Evolutionary conservation across 192 early-diverging fungal species (phyloP), one percentile per base, ranked within the genome.

Genomic region (Gigaspora rosea): DNA sequence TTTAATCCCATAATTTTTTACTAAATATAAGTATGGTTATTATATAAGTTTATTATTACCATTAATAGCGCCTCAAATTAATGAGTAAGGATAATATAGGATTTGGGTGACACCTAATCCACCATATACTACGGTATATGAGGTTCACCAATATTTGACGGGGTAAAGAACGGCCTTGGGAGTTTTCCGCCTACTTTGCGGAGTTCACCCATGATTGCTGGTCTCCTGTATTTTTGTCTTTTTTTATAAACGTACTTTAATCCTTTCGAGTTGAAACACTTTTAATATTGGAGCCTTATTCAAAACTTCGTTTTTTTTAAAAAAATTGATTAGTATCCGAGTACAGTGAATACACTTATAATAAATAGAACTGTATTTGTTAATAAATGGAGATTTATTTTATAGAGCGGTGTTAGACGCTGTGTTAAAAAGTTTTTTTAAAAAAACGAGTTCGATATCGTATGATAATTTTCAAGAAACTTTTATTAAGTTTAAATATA

Each of bases 81-180:
- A 74, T 74, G 72, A 74, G 72, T 74, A 74, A 74, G 72, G 72
- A 74, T 74, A 74, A 74, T 74, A 74, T 74, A 74, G 72, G 72
- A 74, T 74, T 74, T 74, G 72, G 72, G 72, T 74, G 72, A 74
- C 61, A 58, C 72, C 72, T 69, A 49, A 69, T 69, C 67, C 67
- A 50, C 67, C 58, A 69, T 58, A 49, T 74, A 54, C 58, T 20
- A 13, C 1, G 2, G 33, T 61, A 27, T 61, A 50, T 58, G 46
- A 46, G 12, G 27, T 46, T 74, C 72, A 74, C 72, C 72, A 32
- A 74, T 74, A 74, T 74, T 74, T 74, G 72, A 57, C 54, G 46
- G 72, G 58, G 33, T 16, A 74, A 0, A 74, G 72, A 41, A 12
- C 20, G 72, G 72, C 36, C 72, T 62, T 46, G 36, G 18, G 57